These are phyloP conservation scores for Meredithiella fracta DNA, from an alignment of 2,329 filamentous ascomycete genomes.

Conservation along the genomic window DNA sequence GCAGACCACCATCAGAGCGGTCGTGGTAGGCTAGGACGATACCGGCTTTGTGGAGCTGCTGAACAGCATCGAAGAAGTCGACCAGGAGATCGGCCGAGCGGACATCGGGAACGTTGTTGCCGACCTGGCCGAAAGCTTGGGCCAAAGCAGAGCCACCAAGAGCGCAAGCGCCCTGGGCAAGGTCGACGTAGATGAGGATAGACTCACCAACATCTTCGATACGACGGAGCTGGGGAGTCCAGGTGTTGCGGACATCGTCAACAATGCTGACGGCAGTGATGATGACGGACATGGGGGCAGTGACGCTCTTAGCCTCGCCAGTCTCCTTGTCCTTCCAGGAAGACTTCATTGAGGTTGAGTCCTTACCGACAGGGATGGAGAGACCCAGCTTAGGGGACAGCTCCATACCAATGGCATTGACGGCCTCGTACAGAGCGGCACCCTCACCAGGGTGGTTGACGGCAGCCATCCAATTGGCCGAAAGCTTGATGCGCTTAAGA, in stretches of 20 bases:
- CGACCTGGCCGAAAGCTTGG: conserved; percentile 75
- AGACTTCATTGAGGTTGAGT: conserved; percentile 98
- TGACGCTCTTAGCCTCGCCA: conserved; percentile 64
- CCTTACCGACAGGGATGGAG: conserved; percentile 91
- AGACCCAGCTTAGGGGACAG: conserved; percentile 81
- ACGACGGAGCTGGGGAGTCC: conserved; percentile 78
- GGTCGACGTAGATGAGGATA: conserved; percentile 76
- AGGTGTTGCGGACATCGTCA: conserved; percentile 66
- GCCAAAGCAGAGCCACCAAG: conserved; percentile 84
- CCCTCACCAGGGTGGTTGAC: conserved; percentile 84
- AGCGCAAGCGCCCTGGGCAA: conserved; percentile 63
- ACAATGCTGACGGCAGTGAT: conserved; percentile 84
- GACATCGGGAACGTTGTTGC: conserved; percentile 72
- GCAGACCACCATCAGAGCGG: conserved; percentile 77
- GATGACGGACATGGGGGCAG: conserved; percentile 76
- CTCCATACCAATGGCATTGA: conserved; percentile 82
- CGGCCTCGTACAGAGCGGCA: conserved; percentile 81
- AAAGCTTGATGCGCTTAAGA: conserved; percentile 66
- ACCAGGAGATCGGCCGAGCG: conserved; percentile 64
- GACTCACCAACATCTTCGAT: conserved; percentile 80
- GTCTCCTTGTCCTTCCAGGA: conserved; percentile 64
- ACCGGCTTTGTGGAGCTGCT: conserved; percentile 40
- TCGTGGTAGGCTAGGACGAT: conserved; percentile 87
- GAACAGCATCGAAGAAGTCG: conserved; percentile 81
- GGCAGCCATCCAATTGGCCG: conserved; percentile 99